Evolutionary conservation across 768 basidiomycete species (phyloP).

Genomic region (Antrodiella citrinella): DNA sequence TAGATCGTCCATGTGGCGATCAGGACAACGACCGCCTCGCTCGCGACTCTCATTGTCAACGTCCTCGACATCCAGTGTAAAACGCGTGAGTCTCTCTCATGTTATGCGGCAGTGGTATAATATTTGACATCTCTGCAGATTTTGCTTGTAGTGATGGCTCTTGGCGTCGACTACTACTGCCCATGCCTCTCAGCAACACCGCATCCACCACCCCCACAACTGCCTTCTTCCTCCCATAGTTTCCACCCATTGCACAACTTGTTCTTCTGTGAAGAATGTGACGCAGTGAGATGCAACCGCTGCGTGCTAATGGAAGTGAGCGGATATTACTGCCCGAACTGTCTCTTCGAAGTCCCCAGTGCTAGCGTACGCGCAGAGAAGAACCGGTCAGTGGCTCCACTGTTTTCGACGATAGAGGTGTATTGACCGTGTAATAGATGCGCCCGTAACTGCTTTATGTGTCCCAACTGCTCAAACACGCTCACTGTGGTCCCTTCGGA

Average conservation of each 20-base stretch:
- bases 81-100: too few relatives aligned
- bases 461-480: slow-evolving; percentile 88
- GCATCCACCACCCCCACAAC: slow-evolving; percentile 64
- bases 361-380: slow-evolving; percentile 98
- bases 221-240: slow-evolving; percentile 68
- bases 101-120: too few relatives aligned
- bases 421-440: slow-evolving; percentile 50
- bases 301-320: slow-evolving; percentile 92
- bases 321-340: slow-evolving; percentile 97
- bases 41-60: too few relatives aligned
- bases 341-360: slow-evolving; percentile 95
- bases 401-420: neutral
- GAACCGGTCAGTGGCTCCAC: slow-evolving; percentile 57
- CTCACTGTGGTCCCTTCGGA: slow-evolving; percentile 89
- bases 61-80: too few relatives aligned
- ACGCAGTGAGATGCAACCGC: slow-evolving; percentile 86
- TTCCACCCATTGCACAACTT: slow-evolving; percentile 81
- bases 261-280: slow-evolving; percentile 99
- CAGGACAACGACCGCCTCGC: too few relatives aligned
- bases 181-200: slow-evolving; percentile 56
- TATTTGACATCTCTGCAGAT: neutral
- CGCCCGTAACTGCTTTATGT: slow-evolving; percentile 95
- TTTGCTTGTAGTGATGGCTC: slow-evolving; percentile 27
- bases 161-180: slow-evolving; percentile 58
- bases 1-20: too few relatives aligned